These are phyloP conservation scores for Pichia heedii DNA, from an alignment of 805 yeast species.

Conservation along the genomic window DNA sequence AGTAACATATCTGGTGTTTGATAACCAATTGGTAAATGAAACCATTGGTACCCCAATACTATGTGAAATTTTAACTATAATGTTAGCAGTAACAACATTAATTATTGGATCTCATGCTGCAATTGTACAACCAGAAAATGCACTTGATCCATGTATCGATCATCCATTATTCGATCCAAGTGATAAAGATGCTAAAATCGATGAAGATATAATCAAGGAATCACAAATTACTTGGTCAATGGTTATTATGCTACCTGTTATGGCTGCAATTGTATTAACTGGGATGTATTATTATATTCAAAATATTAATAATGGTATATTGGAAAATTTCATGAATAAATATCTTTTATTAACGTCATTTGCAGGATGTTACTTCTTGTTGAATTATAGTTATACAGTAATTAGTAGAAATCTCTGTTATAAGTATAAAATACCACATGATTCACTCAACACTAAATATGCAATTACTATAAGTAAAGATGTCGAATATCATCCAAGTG, in stretches of 20 bases:
- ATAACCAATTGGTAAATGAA: conserved; percentile 10
- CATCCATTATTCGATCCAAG: conserved; percentile 36
- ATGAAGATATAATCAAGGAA: conserved; percentile 5
- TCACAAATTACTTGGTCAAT: conserved; percentile 18
- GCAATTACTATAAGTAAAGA: conserved; percentile 35
- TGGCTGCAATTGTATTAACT: conserved; percentile 32
- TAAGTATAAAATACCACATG: conserved; percentile 13
- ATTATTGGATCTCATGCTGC: conserved; percentile 29
- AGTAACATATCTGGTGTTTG: conserved; percentile 16
- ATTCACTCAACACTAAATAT: conserved; percentile 29
- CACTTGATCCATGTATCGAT: conserved; percentile 24
- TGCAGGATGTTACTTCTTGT: conserved; percentile 26
- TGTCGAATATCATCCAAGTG: conserved; percentile 28
- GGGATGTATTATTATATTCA: conserved; percentile 31
- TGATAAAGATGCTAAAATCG: conserved; percentile 26
- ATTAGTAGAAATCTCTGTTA: conserved; percentile 21
- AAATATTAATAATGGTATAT: conserved; percentile 22
- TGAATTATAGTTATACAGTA: conserved; percentile 21
- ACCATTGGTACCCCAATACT: conserved; percentile 12
- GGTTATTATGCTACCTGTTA: conserved; percentile 36
- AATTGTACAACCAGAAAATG: conserved; percentile 24
- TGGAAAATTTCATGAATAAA: conserved; percentile 27
- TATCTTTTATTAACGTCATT: conserved; percentile 30
- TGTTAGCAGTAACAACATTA: conserved; percentile 18
- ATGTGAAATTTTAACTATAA: conserved; percentile 14